These are phyloP conservation scores for Diaporthe capsici DNA, from an alignment of 2,329 filamentous ascomycete species.

Conservation along the genomic window DNA sequence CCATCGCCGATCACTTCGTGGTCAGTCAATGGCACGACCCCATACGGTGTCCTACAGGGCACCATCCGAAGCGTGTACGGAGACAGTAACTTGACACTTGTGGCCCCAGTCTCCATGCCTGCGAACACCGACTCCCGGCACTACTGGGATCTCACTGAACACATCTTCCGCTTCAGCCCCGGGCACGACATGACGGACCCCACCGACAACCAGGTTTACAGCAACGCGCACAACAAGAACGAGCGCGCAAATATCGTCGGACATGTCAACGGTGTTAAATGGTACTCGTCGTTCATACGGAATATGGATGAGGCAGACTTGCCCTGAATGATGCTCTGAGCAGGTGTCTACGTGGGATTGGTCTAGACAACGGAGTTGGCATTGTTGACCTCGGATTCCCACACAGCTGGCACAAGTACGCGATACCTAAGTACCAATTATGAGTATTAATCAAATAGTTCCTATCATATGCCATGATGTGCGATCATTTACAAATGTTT, in stretches of 20 bases:
- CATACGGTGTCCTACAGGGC: slow-evolving; percentile 65
- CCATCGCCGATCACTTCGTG: slow-evolving; percentile 72
- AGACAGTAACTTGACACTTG: slow-evolving; percentile 58
- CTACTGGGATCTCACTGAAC: slow-evolving; percentile 61
- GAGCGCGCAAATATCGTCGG: slow-evolving; percentile 54
- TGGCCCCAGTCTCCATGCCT: slow-evolving; percentile 66
- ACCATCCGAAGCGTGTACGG: slow-evolving; percentile 64
- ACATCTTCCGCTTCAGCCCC: slow-evolving; percentile 66
- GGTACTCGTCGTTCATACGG: slow-evolving; percentile 56
- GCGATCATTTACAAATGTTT: neutral
- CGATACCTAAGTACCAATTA: neutral
- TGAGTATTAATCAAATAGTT: neutral
- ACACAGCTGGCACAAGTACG: too few species aligned
- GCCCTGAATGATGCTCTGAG: neutral
- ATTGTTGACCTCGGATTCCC: too few species aligned
- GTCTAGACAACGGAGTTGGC: neutral
- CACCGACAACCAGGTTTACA: slow-evolving; percentile 43
- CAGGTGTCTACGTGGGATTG: neutral
- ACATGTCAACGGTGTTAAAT: slow-evolving; percentile 54
- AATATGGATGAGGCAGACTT: slow-evolving; percentile 57
- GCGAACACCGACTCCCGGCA: slow-evolving; percentile 66
- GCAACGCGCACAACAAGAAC: slow-evolving; percentile 56
- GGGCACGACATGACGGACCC: slow-evolving; percentile 45
- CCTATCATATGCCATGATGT: neutral
- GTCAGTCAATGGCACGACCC: slow-evolving; percentile 54